Percentiles rank a stretch among this genome's conserved stretches.
Conservation (phyloP, 2,329 filamentous ascomycete species). For the Xylariaceae sp. region DNA sequence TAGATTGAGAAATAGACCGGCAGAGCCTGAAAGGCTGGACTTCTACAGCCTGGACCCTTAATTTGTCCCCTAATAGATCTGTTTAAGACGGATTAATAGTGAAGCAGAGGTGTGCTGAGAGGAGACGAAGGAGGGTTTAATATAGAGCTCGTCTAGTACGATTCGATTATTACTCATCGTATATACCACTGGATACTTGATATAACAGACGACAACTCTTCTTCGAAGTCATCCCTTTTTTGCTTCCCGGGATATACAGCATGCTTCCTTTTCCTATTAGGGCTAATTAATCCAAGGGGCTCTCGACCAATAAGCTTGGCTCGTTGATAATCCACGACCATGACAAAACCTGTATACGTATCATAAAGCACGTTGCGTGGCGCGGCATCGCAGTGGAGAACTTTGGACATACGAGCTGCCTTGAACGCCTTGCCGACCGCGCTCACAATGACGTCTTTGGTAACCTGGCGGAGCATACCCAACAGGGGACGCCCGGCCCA, state of each 20-base stretch:
- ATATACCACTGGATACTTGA: slow-evolving; percentile 5
- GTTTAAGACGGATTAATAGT: neutral
- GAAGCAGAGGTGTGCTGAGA: no score
- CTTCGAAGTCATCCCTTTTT: neutral
- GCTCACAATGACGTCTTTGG: slow-evolving; percentile 19
- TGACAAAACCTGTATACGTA: slow-evolving; percentile 29
- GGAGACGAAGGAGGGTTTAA: neutral
- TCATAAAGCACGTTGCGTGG: slow-evolving; percentile 44
- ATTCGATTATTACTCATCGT: neutral
- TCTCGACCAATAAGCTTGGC: slow-evolving; percentile 33
- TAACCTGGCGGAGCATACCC: slow-evolving; percentile 16
- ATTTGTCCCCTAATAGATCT: neutral
- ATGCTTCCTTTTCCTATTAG: slow-evolving; percentile 35
- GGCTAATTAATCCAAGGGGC: slow-evolving; percentile 33
- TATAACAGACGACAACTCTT: slow-evolving; percentile 10
- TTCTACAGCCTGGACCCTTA: no score
- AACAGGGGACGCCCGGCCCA: slow-evolving; percentile 41
- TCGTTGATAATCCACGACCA: slow-evolving; percentile 45
- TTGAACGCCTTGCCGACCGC: slow-evolving; percentile 16
- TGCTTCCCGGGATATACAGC: neutral
- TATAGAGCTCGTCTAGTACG: neutral
- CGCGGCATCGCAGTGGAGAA: slow-evolving; percentile 42
- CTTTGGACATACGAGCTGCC: slow-evolving; percentile 22
- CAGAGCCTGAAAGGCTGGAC: no score
- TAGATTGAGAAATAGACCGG: no score